Evolutionary conservation across 805 yeast species (phyloP).

Genomic region (Gaillardinia entomophila): DNA sequence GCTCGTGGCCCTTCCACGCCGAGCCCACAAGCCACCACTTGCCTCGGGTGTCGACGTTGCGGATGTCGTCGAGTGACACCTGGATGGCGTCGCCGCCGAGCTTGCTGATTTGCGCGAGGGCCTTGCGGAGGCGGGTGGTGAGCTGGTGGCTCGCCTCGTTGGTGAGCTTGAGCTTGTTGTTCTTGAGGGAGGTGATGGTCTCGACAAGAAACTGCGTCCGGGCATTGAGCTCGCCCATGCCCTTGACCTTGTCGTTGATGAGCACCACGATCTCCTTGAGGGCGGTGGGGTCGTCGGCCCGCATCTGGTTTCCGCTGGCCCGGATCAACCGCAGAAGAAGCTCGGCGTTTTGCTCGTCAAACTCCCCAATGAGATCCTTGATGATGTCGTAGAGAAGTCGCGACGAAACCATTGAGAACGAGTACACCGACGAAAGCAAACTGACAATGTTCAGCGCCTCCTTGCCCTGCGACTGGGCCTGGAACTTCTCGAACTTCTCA

Average conservation of each 20-base stretch:
- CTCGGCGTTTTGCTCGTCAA: slow-evolving; percentile 73
- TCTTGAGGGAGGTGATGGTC: slow-evolving; percentile 77
- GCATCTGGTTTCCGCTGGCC: slow-evolving; percentile 75
- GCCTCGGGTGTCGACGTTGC: slow-evolving; percentile 70
- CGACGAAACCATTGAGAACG: slow-evolving; percentile 71
- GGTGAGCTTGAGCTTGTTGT: slow-evolving; percentile 65
- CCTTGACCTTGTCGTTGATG: slow-evolving; percentile 32
- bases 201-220: slow-evolving; percentile 83
- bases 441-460: slow-evolving; percentile 66
- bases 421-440: slow-evolving; percentile 68
- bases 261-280: slow-evolving; percentile 69
- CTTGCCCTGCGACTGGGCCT: slow-evolving; percentile 26
- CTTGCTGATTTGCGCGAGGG: slow-evolving; percentile 46
- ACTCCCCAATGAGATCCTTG: slow-evolving; percentile 42
- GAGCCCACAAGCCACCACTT: slow-evolving; percentile 99
- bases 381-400: slow-evolving; percentile 75
- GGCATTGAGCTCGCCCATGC: slow-evolving; percentile 34
- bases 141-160: slow-evolving; percentile 47
- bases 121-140: slow-evolving; percentile 56
- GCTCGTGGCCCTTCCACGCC: slow-evolving; percentile 79
- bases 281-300: slow-evolving; percentile 86
- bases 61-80: slow-evolving; percentile 79
- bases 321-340: slow-evolving; percentile 65
- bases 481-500: slow-evolving; percentile 53
- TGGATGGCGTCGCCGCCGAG: slow-evolving; percentile 69